Conservation (phyloP, 73 alveolate species). For the Stentor coeruleus region DNA sequence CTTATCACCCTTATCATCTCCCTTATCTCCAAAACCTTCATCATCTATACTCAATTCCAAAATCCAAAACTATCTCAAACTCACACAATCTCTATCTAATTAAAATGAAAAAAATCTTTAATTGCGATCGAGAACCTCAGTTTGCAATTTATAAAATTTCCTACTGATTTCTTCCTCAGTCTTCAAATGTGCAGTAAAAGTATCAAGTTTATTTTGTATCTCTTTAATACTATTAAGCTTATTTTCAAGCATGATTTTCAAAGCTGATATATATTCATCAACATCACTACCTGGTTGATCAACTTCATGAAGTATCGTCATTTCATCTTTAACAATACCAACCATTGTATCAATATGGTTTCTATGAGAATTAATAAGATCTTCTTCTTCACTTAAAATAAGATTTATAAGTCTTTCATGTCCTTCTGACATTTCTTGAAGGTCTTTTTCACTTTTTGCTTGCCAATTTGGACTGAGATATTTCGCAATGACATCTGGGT, state of each 20-base stretch:
- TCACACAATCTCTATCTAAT: too few species aligned
- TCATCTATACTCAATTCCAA: too few species aligned
- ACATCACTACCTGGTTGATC: slow-evolving; percentile 98
- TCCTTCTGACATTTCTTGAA: too few species aligned
- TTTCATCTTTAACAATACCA: slow-evolving; percentile 89
- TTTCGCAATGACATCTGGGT: too few species aligned
- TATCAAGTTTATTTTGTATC: slow-evolving; percentile 24
- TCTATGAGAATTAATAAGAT: slow-evolving; percentile 89
- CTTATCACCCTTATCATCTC: too few species aligned
- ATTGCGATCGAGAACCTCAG: neutral
- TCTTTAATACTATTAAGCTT: slow-evolving; percentile 65
- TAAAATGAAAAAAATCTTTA: too few species aligned
- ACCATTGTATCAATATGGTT: slow-evolving; percentile 96
- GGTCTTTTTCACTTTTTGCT: too few species aligned
- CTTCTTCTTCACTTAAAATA: slow-evolving; percentile 48
- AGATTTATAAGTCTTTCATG: slow-evolving; percentile 49
- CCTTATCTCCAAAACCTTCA: too few species aligned
- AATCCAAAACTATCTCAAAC: too few species aligned
- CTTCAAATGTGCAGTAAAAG: neutral
- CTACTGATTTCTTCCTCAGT: neutral
- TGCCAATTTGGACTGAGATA: too few species aligned
- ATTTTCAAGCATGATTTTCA: slow-evolving; percentile 76
- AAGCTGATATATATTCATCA: slow-evolving; percentile 85
- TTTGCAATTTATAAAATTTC: neutral
- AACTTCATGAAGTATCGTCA: slow-evolving; percentile 92